phyloP scores from a whole-genome alignment of 169 alveolate genomes.

The Plasmodium reichenowi region DNA sequence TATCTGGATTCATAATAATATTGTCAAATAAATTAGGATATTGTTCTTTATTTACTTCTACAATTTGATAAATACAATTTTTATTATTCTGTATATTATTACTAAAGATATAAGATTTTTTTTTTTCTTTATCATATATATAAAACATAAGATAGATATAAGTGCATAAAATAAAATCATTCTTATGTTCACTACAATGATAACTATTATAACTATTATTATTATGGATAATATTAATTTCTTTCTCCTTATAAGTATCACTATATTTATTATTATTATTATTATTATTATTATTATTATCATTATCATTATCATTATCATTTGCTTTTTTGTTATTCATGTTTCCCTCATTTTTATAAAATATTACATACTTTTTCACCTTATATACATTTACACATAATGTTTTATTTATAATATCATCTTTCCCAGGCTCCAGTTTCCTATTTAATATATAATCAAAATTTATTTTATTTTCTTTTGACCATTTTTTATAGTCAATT shows the following conservation, averaged over 20 bases:
- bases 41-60: conserved; percentile 22
- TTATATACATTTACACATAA: conserved; percentile 4
- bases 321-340: too few species aligned
- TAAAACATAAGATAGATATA: conserved; percentile 22
- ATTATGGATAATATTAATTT: too few species aligned
- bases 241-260: background rate
- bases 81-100: conserved; percentile 15
- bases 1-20: background rate
- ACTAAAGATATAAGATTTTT: conserved; percentile 27
- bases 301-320: background rate
- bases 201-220: too few species aligned
- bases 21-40: background rate
- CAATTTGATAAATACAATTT: conserved; percentile 21
- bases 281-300: background rate
- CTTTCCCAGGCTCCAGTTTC: background rate
- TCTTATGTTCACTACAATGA: background rate
- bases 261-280: background rate
- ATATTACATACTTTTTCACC: conserved; percentile 27
- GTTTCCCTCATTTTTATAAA: conserved; percentile 21
- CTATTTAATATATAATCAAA: conserved; percentile 18
- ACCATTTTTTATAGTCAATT: conserved; percentile 8
- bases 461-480: conserved; percentile 6
- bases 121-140: conserved; percentile 21
- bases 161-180: conserved; percentile 26
- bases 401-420: conserved; percentile 3